phyloP scores from a whole-genome alignment of 2,329 filamentous ascomycete genomes.

The Nannizziopsis arthrosporioides region DNA sequence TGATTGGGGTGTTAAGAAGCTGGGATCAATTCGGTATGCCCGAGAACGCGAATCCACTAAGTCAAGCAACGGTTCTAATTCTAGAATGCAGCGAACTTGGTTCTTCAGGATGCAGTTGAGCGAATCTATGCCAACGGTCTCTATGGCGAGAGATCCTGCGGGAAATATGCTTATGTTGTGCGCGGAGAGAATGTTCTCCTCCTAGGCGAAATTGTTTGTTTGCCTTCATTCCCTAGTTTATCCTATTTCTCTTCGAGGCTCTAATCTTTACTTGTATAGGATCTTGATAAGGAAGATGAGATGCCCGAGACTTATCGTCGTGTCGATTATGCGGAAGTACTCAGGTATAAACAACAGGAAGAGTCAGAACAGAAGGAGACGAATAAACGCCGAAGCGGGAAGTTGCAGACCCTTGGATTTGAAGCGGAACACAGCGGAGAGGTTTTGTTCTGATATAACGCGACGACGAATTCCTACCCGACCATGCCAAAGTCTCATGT shows the following conservation, averaged over 20 bases:
- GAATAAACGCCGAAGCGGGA: constrained; percentile 61
- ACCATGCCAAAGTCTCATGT: neutral
- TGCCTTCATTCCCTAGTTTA: neutral
- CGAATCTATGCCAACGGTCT: constrained; percentile 64
- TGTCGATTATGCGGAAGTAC: constrained; percentile 58
- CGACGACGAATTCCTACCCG: neutral
- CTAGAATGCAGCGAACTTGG: constrained; percentile 62
- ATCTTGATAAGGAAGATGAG: constrained; percentile 90
- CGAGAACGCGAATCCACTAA: neutral
- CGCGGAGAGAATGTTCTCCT: constrained; percentile 94
- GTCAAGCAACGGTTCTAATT: constrained; percentile 3
- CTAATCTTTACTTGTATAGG: constrained; percentile 33
- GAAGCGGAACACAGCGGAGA: constrained; percentile 76
- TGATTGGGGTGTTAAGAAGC: constrained; percentile 81
- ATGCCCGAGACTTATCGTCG: constrained; percentile 56
- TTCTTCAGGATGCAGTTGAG: constrained; percentile 86
- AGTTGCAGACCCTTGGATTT: constrained; percentile 68
- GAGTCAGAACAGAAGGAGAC: constrained; percentile 56
- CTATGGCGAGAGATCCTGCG: constrained; percentile 74
- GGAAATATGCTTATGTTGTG: constrained; percentile 85
- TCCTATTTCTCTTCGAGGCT: neutral
- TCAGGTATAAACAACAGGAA: constrained; percentile 59
- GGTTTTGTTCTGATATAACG: constrained; percentile 48
- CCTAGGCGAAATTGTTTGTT: constrained; percentile 68
- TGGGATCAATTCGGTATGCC: constrained; percentile 94